Evolutionary conservation across 495 filamentous ascomycete genomes (phyloP).

Genomic region (Aspergillus indologenus): DNA sequence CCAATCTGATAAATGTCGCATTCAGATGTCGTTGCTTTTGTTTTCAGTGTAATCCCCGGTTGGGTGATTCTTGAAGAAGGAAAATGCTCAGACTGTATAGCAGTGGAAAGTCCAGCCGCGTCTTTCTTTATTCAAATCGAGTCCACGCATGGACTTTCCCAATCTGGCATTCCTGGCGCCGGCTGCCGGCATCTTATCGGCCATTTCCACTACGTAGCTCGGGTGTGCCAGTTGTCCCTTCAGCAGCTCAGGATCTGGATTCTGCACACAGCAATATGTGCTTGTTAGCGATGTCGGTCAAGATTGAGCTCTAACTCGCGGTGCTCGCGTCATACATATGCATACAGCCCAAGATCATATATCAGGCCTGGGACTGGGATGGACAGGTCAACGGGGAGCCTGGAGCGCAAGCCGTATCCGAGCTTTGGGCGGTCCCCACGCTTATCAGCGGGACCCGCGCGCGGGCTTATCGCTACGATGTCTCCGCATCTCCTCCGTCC

Average conservation of each 20-base stretch:
- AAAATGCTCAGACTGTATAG: not conserved
- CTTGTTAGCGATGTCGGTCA: not conserved
- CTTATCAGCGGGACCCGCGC: slow-evolving; percentile 23
- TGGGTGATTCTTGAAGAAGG: too few relatives aligned
- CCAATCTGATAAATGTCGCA: too few relatives aligned
- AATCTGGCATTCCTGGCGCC: slow-evolving; percentile 8
- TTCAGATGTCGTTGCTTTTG: too few relatives aligned
- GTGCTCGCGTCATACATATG: too few relatives aligned
- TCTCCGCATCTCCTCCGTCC: slow-evolving; percentile 25
- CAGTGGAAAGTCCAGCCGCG: not conserved
- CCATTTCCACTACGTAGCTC: slow-evolving; percentile 11
- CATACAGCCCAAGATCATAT: too few relatives aligned
- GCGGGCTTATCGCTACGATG: slow-evolving; percentile 16
- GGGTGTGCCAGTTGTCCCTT: not conserved
- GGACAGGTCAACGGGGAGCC: too few relatives aligned
- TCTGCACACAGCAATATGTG: not conserved
- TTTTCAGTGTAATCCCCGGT: too few relatives aligned
- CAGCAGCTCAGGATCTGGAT: not conserved
- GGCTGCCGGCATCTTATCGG: slow-evolving; percentile 3
- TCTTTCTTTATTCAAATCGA: not conserved
- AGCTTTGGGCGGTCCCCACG: not conserved
- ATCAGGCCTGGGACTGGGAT: too few relatives aligned
- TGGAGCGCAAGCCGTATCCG: too few relatives aligned
- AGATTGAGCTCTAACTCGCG: not conserved
- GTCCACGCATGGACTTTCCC: slow-evolving; percentile 22